Evolutionary conservation across 148 eudicot genomes (phyloP), one percentile per base, ranked within the genome.

Genomic region (Mesembryanthemum crystallinum): DNA sequence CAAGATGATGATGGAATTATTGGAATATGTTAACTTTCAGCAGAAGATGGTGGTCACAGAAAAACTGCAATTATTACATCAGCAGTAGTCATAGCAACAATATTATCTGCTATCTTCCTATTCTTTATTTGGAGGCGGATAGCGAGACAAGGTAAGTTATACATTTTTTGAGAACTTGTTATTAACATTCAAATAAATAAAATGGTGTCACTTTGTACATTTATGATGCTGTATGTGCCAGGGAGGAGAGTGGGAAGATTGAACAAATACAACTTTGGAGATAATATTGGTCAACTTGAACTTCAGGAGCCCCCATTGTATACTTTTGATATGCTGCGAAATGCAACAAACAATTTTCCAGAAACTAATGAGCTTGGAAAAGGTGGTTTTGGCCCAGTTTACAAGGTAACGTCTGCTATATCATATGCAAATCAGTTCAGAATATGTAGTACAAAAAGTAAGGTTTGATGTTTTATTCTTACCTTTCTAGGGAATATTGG

Each of bases 351-450:
- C 27, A 73, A 80, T 69, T 85, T 85, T 64, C 69, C 74, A 5
- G 71, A 25, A 1, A 65, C 7, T 21, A 80, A 85, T 49, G 80
- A 78, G 52, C 82, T 85, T 30, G 86, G 86, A 47, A 73, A 80
- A 75, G 88, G 86, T 2, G 88, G 88, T 7, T 85, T 85, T 42
- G 88, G 88, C 9, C 79, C 85, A 24, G 88, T 85, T 62, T 78
- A 85, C 80, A 82, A 82, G 85, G 88, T 85, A 83, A 55, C 12
- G n/a, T 28, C 29, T 8, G 58, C 69, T 58, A 15, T 45, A 73
- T 32, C 81, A 15, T 68, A 20, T 18, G 42, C 28, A 42, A 69
- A 17, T 6, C 6, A 42, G 39, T 74, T 42, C 64, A 33, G 49
- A 70, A 42, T 32, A 39, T 32, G 29, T 54, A 60, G 37, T 23